phyloP scores from a whole-genome alignment of 495 filamentous ascomycete species.

The Bacidia rubella region DNA sequence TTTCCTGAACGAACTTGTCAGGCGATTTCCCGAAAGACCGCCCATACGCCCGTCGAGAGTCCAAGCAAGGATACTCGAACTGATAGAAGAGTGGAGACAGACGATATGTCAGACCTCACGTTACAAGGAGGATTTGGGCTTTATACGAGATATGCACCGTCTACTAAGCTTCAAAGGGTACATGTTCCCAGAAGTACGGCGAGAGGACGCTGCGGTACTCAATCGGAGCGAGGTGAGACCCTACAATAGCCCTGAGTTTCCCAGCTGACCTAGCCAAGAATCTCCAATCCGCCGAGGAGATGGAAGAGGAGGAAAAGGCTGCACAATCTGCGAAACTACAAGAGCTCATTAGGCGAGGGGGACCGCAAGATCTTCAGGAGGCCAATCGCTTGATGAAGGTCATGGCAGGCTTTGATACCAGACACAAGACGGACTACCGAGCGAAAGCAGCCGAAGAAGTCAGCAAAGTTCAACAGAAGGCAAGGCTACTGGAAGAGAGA shows the following conservation, averaged over 20 bases:
- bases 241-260: neutral
- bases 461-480: constrained; percentile 81
- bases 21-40: constrained; percentile 87
- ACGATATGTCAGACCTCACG: constrained; percentile 96
- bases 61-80: constrained; percentile 84
- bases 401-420: constrained; percentile 92
- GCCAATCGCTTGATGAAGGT: constrained; percentile 97
- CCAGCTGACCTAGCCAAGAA: constrained; percentile 46
- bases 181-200: constrained; percentile 76
- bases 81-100: constrained; percentile 95
- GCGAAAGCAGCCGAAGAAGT: constrained; percentile 96
- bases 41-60: constrained; percentile 74
- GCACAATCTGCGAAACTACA: constrained; percentile 95
- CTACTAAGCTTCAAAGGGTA: constrained; percentile 94
- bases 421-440: constrained; percentile 91
- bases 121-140: constrained; percentile 93
- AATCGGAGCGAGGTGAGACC: constrained; percentile 79
- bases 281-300: constrained; percentile 91
- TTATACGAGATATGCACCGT: constrained; percentile 96
- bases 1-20: constrained; percentile 95
- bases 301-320: constrained; percentile 92
- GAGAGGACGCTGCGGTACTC: constrained; percentile 90
- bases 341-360: constrained; percentile 84
- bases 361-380: constrained; percentile 85
- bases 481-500: constrained; percentile 82